A percentile compares a stretch with the other conserved stretches of the same genome.
These are phyloP conservation scores for Botryococcus braunii DNA, from an alignment of 163 green algal genomes.

Conservation along the genomic window DNA sequence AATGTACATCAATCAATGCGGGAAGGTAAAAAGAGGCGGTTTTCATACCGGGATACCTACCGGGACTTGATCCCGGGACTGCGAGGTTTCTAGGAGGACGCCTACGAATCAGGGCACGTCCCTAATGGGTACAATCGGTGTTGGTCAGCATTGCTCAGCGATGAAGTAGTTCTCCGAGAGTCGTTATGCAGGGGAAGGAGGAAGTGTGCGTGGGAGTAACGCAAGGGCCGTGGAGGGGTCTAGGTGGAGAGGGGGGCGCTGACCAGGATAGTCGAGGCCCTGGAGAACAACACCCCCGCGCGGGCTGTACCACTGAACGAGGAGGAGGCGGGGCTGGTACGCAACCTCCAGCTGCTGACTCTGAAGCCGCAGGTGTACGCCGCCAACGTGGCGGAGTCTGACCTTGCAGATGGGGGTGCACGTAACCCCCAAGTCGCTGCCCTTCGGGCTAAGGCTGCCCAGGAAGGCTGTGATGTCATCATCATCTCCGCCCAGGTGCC, in stretches of 20 bases:
- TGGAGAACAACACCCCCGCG: constrained; percentile 61
- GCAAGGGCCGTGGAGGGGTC: too few relatives aligned
- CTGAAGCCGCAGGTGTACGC: constrained; percentile 90
- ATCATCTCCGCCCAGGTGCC: constrained; percentile 81
- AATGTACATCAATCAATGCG: too few relatives aligned
- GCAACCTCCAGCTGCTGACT: constrained; percentile 81
- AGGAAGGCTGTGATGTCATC: constrained; percentile 63
- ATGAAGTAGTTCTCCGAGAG: too few relatives aligned
- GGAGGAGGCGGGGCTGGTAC: constrained; percentile 71
- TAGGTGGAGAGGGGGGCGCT: constrained; percentile 45
- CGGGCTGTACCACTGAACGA: constrained; percentile 57
- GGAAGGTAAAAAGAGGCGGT: too few relatives aligned
- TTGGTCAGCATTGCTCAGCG: too few relatives aligned
- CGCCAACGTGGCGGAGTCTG: constrained; percentile 88
- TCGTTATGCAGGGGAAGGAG: too few relatives aligned
- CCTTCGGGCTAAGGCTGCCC: constrained; percentile 44
- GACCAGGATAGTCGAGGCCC: constrained; percentile 39
- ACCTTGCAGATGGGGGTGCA: constrained; percentile 66
- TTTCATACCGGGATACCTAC: too few relatives aligned
- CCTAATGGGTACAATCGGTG: too few relatives aligned
- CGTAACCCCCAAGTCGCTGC: constrained; percentile 50
- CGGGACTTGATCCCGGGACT: too few relatives aligned
- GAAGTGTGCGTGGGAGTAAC: too few relatives aligned
- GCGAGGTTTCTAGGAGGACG: too few relatives aligned
- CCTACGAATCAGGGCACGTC: too few relatives aligned